Percentiles rank a stretch among this genome's conserved stretches.
These are phyloP conservation scores for Sphagnum tenellum DNA, from an alignment of 225 moss, liverwort and hornwort species.

Conservation along the genomic window DNA sequence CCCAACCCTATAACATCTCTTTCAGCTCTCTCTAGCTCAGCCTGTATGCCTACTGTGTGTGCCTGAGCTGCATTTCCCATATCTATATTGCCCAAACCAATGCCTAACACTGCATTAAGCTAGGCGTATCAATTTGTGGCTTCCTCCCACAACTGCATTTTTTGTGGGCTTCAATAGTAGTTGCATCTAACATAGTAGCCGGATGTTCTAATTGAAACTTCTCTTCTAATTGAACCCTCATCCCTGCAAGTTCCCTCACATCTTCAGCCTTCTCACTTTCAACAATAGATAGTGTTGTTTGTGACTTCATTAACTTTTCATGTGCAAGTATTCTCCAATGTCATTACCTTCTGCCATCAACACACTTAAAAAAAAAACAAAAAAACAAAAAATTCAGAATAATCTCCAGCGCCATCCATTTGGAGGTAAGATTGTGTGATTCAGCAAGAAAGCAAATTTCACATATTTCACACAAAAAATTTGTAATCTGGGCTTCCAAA, in stretches of 20 bases:
- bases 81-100: conserved; percentile 9
- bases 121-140: conserved; percentile 42
- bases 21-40: conserved; percentile 16
- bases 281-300: conserved; percentile 26
- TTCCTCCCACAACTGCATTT: conserved; percentile 6
- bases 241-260: conserved; percentile 33
- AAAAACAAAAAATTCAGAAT: no score
- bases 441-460: no score
- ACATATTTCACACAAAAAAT: no score
- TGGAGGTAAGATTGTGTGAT: no score
- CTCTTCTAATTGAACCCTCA: conserved; percentile 35
- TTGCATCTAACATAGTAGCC: conserved; percentile 12
- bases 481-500: no score
- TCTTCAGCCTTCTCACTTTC: conserved; percentile 21
- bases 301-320: conserved; percentile 31
- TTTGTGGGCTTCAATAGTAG: no score
- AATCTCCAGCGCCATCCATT: no score
- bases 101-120: conserved; percentile 34
- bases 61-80: conserved; percentile 12
- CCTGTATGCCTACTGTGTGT: conserved; percentile 13
- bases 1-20: conserved; percentile 18
- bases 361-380: no score
- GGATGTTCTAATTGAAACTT: conserved; percentile 39
- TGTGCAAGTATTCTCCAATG: no score
- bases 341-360: no score